phyloP scores from a whole-genome alignment of 176 grass and related monocot genomes.

The Carex littledalei region DNA sequence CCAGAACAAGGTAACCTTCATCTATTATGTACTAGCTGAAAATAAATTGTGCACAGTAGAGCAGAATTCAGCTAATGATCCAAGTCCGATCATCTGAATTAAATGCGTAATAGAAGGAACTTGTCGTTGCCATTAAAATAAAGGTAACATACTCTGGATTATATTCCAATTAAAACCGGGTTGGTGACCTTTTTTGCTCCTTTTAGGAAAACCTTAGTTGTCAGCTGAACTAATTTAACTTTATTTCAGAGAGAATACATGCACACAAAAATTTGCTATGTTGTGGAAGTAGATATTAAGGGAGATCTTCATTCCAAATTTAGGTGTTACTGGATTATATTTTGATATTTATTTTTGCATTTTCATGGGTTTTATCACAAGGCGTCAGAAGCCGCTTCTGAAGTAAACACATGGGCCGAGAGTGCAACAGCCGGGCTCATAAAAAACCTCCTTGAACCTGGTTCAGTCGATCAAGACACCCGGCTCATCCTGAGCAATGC shows the following conservation, averaged over 20 bases:
- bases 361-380: neutral
- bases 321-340: neutral
- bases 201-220: neutral
- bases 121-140: neutral
- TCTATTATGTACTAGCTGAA: neutral
- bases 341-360: neutral
- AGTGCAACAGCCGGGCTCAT: slow-evolving; percentile 50
- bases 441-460: slow-evolving; percentile 36
- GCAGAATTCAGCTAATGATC: neutral
- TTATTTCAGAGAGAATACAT: neutral
- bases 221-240: neutral
- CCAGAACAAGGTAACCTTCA: slow-evolving; percentile 17
- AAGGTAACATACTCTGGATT: neutral
- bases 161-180: neutral
- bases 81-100: neutral
- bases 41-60: neutral
- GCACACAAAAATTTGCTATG: neutral
- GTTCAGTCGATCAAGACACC: neutral
- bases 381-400: slow-evolving; percentile 31
- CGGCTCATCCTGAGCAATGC: slow-evolving; percentile 45
- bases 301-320: neutral
- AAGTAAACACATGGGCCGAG: slow-evolving; percentile 52
- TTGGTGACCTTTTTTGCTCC: neutral
- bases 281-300: neutral
- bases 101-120: neutral